These are phyloP conservation scores for Calocybe gangraenosa DNA, from an alignment of 768 basidiomycete species.

Conservation along the genomic window DNA sequence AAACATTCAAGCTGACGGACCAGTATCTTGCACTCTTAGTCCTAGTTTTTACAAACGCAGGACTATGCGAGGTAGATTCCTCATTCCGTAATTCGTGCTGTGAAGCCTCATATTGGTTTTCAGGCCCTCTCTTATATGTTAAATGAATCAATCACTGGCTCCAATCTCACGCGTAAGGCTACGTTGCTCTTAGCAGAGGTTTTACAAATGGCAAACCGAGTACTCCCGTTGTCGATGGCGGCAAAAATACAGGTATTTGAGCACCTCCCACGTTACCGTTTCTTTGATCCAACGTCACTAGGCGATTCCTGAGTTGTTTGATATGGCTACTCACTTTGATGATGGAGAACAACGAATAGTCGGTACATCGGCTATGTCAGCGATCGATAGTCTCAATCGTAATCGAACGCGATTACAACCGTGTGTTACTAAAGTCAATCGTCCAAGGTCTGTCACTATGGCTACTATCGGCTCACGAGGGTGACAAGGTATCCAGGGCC, in stretches of 20 bases:
- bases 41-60: slow-evolving; percentile 80
- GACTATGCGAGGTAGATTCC: slow-evolving; percentile 76
- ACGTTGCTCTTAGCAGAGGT: slow-evolving; percentile 90
- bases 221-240: slow-evolving; percentile 78
- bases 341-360: slow-evolving; percentile 74
- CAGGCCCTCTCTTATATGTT: slow-evolving; percentile 85
- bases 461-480: neutral
- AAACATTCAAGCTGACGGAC: slow-evolving; percentile 78
- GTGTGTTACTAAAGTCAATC: slow-evolving; percentile 43
- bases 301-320: slow-evolving; percentile 83
- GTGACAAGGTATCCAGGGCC: slow-evolving; percentile 37
- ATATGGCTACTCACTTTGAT: slow-evolving; percentile 78
- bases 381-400: slow-evolving; percentile 92
- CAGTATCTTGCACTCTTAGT: slow-evolving; percentile 89
- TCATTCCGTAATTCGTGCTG: too few relatives aligned
- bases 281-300: slow-evolving; percentile 25
- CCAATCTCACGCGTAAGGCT: slow-evolving; percentile 81
- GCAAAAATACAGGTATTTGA: slow-evolving; percentile 72
- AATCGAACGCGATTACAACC: slow-evolving; percentile 74
- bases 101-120: neutral
- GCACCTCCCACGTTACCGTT: neutral
- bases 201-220: slow-evolving; percentile 81
- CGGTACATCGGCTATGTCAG: slow-evolving; percentile 79
- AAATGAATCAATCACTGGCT: slow-evolving; percentile 71
- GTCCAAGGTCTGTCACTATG: slow-evolving; percentile 52